phyloP scores from a whole-genome alignment of 768 basidiomycete genomes.

The Lentinula edodes region DNA sequence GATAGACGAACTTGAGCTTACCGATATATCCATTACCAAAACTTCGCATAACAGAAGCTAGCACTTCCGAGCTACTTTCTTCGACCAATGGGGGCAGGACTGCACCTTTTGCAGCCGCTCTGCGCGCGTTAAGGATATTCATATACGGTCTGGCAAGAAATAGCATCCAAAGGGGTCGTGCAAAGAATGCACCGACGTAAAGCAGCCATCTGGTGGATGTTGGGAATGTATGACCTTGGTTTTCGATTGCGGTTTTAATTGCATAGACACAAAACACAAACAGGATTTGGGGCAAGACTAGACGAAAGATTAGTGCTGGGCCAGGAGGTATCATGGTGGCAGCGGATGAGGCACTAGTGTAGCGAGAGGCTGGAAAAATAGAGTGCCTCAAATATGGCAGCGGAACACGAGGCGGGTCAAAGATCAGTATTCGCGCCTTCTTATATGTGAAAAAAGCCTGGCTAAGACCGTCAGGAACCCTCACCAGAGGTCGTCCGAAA shows the following conservation, averaged over 20 bases:
- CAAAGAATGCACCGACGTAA: neutral
- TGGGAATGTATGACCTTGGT: neutral
- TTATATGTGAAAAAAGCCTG: neutral
- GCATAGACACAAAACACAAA: neutral
- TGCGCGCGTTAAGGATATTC: neutral
- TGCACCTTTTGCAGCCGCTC: neutral
- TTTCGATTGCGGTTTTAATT: neutral
- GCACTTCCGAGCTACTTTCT: neutral
- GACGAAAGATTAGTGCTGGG: neutral
- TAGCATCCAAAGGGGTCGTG: neutral
- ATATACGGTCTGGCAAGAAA: neutral
- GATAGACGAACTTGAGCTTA: neutral
- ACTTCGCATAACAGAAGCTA: neutral
- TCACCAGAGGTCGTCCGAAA: neutral
- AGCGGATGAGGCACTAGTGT: neutral
- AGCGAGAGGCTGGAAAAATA: neutral
- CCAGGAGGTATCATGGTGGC: neutral
- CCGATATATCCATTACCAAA: constrained; percentile 1
- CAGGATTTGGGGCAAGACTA: neutral
- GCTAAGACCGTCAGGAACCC: neutral
- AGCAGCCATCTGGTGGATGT: neutral
- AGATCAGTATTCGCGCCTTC: neutral
- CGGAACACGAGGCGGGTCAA: neutral
- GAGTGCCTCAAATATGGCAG: neutral
- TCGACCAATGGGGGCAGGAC: neutral